Base-by-base conservation (phyloP, 495 filamentous ascomycete genomes). In the Darksidea phi region DNA sequence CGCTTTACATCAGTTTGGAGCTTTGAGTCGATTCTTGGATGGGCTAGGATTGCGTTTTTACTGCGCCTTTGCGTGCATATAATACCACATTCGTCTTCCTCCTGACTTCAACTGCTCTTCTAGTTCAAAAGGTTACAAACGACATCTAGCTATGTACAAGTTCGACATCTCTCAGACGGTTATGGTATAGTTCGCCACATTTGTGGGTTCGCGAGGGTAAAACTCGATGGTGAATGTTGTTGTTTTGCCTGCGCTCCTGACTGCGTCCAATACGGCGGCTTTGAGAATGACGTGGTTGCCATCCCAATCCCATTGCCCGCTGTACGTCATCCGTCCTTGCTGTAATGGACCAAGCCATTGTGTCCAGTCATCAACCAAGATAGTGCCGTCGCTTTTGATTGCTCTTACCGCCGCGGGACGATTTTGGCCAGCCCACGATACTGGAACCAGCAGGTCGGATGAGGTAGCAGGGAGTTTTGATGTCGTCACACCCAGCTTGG, bases 281-380 rank as follows among this genome's bases (percentile, higher is more conserved):
- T 72, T 78, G 28, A 84, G 55, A 24, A 78, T 77, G 11, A 82
- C 71, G 43, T 74, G 60, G 23, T 69, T 61, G 1, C 59, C 65
- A 57, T 81, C 78, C 73, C 76, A 83, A 59, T 79, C 78, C 68
- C 76, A 84, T 18, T 84, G 82, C 42, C 69, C 75, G 25, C 61
- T 73, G 48, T 77, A 82, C 23, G 79, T 80, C 73, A 72, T 67
- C 68, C 71, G 74, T 48, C 74, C 81, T 59, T 80, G 71, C 56
- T 86, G 82, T 20, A 87, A 67, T 17, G 77, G 74, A 0, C 82
- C 80, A 8, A 84, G 68, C 15, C 72, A 85, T 56, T 75, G 59
- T 0, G 83, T 86, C 81, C 81, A 87, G 32, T 77, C 74, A 64
- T 86, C 84, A 15, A 80, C 74, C 28, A 86, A 63, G 56, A 77